Evolutionary conservation across 768 basidiomycete genomes (phyloP), one percentile per base, ranked within the genome.

Genomic region (Tubosaeta sp.): DNA sequence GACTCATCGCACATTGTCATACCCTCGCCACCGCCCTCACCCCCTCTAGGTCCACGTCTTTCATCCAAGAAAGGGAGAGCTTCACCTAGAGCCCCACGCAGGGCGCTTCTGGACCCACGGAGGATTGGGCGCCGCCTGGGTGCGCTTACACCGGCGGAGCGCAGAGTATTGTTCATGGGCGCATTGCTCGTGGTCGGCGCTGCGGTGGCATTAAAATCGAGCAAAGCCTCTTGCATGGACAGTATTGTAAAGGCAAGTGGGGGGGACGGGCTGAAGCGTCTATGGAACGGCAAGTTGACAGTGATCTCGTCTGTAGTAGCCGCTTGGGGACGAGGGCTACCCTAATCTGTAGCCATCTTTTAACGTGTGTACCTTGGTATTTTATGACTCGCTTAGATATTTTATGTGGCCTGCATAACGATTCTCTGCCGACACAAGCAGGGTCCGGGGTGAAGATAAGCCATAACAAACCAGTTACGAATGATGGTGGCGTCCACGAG

Each of bases 181-280:
- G 84, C 85, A 19, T 77, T 88, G 27, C 63, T 90, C 24, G 80
- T 86, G 12, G 71, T 90, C 6, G 85, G 85, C 12, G 78, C 87
- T 19, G 87, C 86, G 9, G 72, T 90, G 63, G 85, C 84, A 3
- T 44, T 69, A 5, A 66, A 56, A 48, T 52, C 56, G 3, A 32
- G 46, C 14, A 64, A 30, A 31, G 24, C 60, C 3, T 21, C 57
- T 2, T 63, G 47, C 35, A 31, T 55, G 24, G 58, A 57, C 6
- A 47, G 55, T 24, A 48, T 63, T 21, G 46, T 41, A 11, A 58
- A 41, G 34, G 19, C 46, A 6, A 44, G 29, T 24, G 63, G 54
- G 1, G 58, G 55, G 10, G 60, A 64, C 12, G 58, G 44, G 34
- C 6, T 65, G 22, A 64, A 65, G 31, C 63, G 63, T 4, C 6